A percentile compares a stretch with the other conserved stretches of the same genome.
Conservation (phyloP, 2,329 filamentous ascomycete species). For the Colletotrichum noveboracense region DNA sequence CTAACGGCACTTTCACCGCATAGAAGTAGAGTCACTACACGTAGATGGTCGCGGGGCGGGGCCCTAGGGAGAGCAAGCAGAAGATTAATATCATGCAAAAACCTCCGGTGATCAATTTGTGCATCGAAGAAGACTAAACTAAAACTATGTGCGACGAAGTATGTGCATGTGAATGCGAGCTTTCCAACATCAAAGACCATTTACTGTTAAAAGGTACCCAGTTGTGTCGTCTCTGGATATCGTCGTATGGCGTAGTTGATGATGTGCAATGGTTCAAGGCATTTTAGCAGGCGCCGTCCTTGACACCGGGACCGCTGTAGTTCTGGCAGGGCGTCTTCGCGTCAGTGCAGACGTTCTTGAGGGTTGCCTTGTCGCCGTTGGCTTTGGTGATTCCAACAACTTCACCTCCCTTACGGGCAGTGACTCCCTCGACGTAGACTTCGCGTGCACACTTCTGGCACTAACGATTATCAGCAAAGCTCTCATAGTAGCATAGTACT, state of each 20-base stretch:
- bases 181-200: not conserved
- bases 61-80: not conserved
- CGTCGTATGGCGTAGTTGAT: not conserved
- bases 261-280: not conserved
- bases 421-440: slow-evolving; percentile 18
- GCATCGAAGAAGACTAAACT: not conserved
- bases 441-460: slow-evolving; percentile 13
- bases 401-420: slow-evolving; percentile 14
- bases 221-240: not conserved
- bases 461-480: not conserved
- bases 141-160: not conserved
- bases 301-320: slow-evolving; percentile 21
- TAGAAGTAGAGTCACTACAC: not conserved
- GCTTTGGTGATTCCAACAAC: slow-evolving; percentile 17
- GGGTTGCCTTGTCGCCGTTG: slow-evolving; percentile 16
- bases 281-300: slow-evolving; percentile 18
- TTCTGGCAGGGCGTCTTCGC: slow-evolving; percentile 24
- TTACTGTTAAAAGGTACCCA: not conserved
- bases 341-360: slow-evolving; percentile 24
- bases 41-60: not conserved
- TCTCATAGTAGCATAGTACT: rapidly evolving
- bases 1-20: not conserved
- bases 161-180: not conserved
- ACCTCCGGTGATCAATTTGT: not conserved
- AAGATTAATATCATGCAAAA: not conserved